Evolutionary conservation across 1,139 yeast species (phyloP).

Genomic region (Kluyveromyces sp.): DNA sequence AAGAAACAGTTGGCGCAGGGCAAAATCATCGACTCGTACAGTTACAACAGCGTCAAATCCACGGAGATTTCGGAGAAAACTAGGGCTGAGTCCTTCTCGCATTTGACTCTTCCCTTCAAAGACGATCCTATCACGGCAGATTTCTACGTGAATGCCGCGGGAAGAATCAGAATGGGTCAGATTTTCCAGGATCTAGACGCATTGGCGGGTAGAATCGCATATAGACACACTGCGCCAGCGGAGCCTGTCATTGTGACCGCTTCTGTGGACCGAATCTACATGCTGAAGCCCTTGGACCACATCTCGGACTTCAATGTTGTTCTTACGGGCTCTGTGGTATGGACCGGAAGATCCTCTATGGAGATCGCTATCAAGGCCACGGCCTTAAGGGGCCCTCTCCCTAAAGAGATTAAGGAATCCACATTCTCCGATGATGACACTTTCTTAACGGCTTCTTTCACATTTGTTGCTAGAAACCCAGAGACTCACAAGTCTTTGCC

Average conservation of each 20-base stretch:
- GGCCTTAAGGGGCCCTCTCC: slow-evolving; percentile 49
- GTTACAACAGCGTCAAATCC: slow-evolving; percentile 67
- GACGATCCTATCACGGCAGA: slow-evolving; percentile 79
- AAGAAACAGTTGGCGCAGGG: slow-evolving; percentile 66
- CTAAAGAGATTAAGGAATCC: slow-evolving; percentile 37
- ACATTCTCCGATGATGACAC: slow-evolving; percentile 43
- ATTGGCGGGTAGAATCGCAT: slow-evolving; percentile 80
- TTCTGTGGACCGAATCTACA: slow-evolving; percentile 83
- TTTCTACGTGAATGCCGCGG: slow-evolving; percentile 81
- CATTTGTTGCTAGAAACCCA: slow-evolving; percentile 93
- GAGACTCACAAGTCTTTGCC: slow-evolving; percentile 81
- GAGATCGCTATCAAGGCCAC: slow-evolving; percentile 88
- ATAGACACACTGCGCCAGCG: slow-evolving; percentile 81
- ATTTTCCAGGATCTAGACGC: slow-evolving; percentile 88
- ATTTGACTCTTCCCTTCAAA: slow-evolving; percentile 69
- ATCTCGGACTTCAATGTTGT: slow-evolving; percentile 68
- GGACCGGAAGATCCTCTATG: slow-evolving; percentile 95
- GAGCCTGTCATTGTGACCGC: slow-evolving; percentile 93
- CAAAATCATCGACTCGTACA: slow-evolving; percentile 58
- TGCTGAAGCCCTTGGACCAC: slow-evolving; percentile 79
- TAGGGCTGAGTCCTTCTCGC: slow-evolving; percentile 69
- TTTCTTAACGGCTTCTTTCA: slow-evolving; percentile 81
- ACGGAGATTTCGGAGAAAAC: slow-evolving; percentile 67
- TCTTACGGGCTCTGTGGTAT: slow-evolving; percentile 80
- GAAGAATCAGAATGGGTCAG: slow-evolving; percentile 84